Percentiles rank a stretch among this genome's conserved stretches.
phyloP scores from a whole-genome alignment of 2,329 filamentous ascomycete species.

The Pyrenophora seminiperda region DNA sequence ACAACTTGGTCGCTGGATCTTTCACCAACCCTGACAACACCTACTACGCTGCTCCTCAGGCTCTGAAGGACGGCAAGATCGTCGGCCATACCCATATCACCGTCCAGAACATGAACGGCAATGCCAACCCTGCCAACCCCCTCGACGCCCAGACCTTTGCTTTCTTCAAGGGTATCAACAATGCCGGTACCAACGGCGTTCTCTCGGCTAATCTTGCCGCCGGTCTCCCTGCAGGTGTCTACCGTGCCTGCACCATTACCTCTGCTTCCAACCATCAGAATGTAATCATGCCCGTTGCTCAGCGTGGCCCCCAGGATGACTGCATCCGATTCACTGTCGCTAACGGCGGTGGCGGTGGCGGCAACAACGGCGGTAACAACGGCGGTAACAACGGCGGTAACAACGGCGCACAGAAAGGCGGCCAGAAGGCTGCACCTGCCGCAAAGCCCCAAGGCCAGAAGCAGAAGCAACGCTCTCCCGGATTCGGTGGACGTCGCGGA shows the following conservation, averaged over 20 bases:
- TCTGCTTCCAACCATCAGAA: conserved; percentile 61
- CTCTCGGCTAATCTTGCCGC: conserved; percentile 53
- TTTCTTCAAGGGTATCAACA: conserved; percentile 65
- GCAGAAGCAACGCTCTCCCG: conserved; percentile 19
- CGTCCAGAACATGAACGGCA: conserved; percentile 55
- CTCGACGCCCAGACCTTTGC: conserved; percentile 54
- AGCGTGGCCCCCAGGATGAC: conserved; percentile 61
- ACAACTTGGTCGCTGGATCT: conserved; percentile 57
- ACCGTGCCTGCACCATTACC: conserved; percentile 60
- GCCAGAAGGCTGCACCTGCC: not conserved
- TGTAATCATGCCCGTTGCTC: conserved; percentile 63
- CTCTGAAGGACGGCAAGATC: conserved; percentile 51
- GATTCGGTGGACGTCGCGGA: conserved; percentile 20
- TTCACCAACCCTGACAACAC: conserved; percentile 61
- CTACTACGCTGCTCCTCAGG: conserved; percentile 63
- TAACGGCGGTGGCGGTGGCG: conserved; percentile 11
- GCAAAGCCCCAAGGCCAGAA: not conserved
- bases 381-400: conserved; percentile 6
- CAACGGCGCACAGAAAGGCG: conserved; percentile 4
- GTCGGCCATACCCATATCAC: conserved; percentile 59
- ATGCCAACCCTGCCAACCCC: conserved; percentile 45
- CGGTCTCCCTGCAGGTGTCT: conserved; percentile 56
- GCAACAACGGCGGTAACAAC: conserved; percentile 17
- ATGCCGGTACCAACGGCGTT: conserved; percentile 55
- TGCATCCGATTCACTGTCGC: conserved; percentile 57